These are phyloP conservation scores for Immersiporthe knoxdaviesiana DNA, from an alignment of 2,329 filamentous ascomycete species.

Conservation along the genomic window DNA sequence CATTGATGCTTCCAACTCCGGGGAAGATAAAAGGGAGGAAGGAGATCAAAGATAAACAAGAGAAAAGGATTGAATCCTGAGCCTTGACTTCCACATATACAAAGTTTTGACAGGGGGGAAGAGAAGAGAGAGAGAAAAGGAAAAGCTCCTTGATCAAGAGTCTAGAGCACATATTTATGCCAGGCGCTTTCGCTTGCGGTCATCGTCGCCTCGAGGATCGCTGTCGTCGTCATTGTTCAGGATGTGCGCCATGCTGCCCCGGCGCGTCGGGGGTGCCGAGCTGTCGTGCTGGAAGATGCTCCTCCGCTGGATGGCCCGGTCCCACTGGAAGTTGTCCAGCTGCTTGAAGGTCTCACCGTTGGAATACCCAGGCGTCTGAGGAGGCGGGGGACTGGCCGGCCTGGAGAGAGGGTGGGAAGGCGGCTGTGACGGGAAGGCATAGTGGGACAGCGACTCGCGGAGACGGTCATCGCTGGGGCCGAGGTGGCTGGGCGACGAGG, in stretches of 20 bases:
- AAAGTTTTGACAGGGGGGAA: background rate
- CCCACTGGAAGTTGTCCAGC: constrained; percentile 62
- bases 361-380: constrained; percentile 50
- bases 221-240: constrained; percentile 62
- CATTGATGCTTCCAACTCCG: background rate
- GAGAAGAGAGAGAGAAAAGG: background rate
- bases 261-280: constrained; percentile 59
- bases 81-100: background rate
- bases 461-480: constrained; percentile 58
- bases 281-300: constrained; percentile 56
- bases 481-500: constrained; percentile 56
- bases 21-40: background rate
- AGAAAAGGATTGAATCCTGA: background rate
- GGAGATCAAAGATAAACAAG: too few relatives aligned
- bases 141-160: background rate
- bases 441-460: constrained; percentile 59
- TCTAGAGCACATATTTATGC: background rate
- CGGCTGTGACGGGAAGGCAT: constrained; percentile 54
- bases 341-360: constrained; percentile 49
- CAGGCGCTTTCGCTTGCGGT: constrained; percentile 65
- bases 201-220: constrained; percentile 58
- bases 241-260: constrained; percentile 66
- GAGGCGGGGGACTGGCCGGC: constrained; percentile 57
- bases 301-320: constrained; percentile 52
- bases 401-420: constrained; percentile 51